Base-by-base conservation (phyloP, 108 stramenopile genomes). In the Nitzschia sp. region DNA sequence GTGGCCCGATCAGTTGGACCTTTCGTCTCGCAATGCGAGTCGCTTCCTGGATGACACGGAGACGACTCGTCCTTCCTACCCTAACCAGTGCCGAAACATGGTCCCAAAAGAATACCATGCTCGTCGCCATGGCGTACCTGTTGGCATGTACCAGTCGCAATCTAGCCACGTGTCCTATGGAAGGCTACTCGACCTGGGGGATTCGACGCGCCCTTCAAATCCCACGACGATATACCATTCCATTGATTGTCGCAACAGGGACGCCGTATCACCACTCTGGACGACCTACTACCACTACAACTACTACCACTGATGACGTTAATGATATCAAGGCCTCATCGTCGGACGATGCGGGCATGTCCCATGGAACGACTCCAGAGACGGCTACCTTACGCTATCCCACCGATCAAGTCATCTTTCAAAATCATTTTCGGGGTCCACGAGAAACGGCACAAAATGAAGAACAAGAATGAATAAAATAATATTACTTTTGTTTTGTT, bases 151-250 rank as follows among this genome's bases (percentile, higher is more conserved):
- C 96, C 0, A 76, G 91, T 25, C 73, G 89, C 23, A 87, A 89
- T 4, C 27, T 95, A 23, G 89, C 85, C 6, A 90, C 94, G 8
- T 91, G 90, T 72, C 96, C 94, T 26, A 97, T 97, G 94, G 96
- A 97, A 71, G 96, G 96, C 0, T 79, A 88, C 35, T 69, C 80
- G 62, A 83, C 79, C 1, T 47, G 64, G 41, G 89, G 89, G 4
- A 76, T 89, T 38, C 77, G 89, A 58, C 73, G 60, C 30, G 84
- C 67, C 8, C 81, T 93, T 64, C 68, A 66, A 2, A 78, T 93
- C 34, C 89, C 92, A 17, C 58, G 71, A 41, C 73, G 87, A 61
- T 92, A 81, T 57, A 69, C 82, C 29, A 64, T 76, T 58, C 92
- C 92, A 29, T 56, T 93, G 25, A 84, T 93, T 64, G 84, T 93